Evolutionary conservation across 1,284 basidiomycete genomes (phyloP).

Genomic region (Hemileia vastatrix): DNA sequence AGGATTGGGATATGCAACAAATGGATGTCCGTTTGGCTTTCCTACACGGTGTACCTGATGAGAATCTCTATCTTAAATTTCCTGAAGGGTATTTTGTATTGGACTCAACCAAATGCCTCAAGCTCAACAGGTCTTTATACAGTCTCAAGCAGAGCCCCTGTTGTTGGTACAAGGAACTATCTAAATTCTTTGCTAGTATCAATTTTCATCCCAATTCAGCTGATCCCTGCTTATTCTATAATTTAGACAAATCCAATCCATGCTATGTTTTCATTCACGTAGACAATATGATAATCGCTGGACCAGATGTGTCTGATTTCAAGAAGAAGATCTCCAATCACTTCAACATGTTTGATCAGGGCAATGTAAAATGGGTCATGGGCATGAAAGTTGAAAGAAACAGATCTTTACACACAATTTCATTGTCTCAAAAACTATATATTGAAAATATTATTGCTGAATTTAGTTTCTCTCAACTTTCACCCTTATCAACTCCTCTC

Average conservation of each 20-base stretch:
- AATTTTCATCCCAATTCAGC: neutral
- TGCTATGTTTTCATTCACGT: constrained; percentile 4
- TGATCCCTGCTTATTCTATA: constrained; percentile 1
- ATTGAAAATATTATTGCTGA: too few species aligned
- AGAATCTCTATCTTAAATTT: neutral
- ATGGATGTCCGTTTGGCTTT: neutral
- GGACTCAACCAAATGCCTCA: neutral
- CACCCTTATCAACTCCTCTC: too few species aligned
- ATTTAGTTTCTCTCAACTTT: too few species aligned
- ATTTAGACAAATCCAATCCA: neutral
- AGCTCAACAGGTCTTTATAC: neutral
- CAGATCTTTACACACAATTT: too few species aligned
- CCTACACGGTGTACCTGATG: neutral
- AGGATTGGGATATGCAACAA: neutral
- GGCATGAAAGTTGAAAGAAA: neutral
- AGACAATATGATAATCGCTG: neutral
- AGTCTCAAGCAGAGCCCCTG: neutral
- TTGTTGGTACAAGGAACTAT: neutral
- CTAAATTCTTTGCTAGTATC: neutral
- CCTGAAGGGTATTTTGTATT: neutral
- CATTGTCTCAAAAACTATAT: too few species aligned
- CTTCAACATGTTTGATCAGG: neutral
- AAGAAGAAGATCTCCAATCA: neutral
- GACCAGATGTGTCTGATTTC: neutral
- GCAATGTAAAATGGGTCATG: neutral